Conservation (phyloP, 225 moss, liverwort and hornwort genomes). For the Pseudisothecium myosuroides region DNA sequence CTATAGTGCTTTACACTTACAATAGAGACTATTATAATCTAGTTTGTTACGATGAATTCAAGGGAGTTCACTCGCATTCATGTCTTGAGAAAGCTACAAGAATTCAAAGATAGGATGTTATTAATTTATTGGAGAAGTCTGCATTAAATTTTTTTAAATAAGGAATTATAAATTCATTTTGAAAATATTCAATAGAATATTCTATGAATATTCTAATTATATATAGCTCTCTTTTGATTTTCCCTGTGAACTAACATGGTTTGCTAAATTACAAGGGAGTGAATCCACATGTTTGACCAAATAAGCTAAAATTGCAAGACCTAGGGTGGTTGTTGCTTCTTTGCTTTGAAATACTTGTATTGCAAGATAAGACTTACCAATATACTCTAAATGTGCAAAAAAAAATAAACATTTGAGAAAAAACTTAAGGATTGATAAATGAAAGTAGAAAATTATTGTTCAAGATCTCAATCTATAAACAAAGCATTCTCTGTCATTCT, state of each 20-base stretch:
- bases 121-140: neutral
- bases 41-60: neutral
- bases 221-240: neutral
- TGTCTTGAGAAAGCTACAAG: neutral
- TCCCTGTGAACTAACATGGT: accelerated
- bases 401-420: neutral
- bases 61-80: neutral
- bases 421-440: neutral
- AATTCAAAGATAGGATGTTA: neutral
- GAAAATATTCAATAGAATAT: neutral
- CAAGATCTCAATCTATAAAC: neutral
- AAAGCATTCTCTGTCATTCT: too few relatives aligned
- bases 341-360: neutral
- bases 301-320: neutral
- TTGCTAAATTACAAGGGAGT: neutral
- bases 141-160: too few relatives aligned
- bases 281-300: neutral
- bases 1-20: accelerated
- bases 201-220: neutral
- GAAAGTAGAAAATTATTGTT: neutral
- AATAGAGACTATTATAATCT: neutral
- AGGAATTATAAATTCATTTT: neutral
- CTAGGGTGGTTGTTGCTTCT: neutral
- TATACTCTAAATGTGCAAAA: neutral
- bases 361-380: neutral